Base-by-base conservation (phyloP, 768 basidiomycete genomes). In the Imleria badia region DNA sequence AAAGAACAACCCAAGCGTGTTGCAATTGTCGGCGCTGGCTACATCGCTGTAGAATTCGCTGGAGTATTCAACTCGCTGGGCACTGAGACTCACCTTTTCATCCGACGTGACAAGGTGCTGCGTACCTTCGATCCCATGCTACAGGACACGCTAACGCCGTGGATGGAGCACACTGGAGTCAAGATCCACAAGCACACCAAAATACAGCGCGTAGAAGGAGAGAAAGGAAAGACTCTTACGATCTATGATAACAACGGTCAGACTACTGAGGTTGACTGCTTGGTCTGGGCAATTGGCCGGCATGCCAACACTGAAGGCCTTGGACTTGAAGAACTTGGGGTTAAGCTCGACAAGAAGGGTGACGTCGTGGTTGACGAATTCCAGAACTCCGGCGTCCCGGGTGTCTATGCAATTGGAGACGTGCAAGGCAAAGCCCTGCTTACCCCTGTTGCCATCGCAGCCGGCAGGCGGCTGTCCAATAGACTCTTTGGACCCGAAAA, bases 391-490 rank as follows among this genome's bases (percentile, higher is more conserved):
- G 80, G 69, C 48, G 81, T 94, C 19, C 73, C 81, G 30, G 80
- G 83, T 42, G 78, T 98, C 61, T 86, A 79, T 41, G 84, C 94
- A 3, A 86, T 98, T 52, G 97, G 97, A 3, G 97, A 99, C 67
- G 92, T 94, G 20, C 84, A 84, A 60, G 97, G 97, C 57, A 95
- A 97, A 72, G 91, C 85, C 40, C 77, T 96, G 31, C 78, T 99
- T 55, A 99, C 97, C 5, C 97, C 97, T 15, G 97, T 99, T 11
- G 97, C 97, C 39, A 96, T 99, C 54, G 96, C 96, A 45, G 97
- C 97, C 15, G 97, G 94, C 20, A 78, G 97, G 55, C 76, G 94
- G 56, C 76, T 98, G 36, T 80, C 89, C 50, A 98, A 98, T 74
- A 78, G 97, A 55, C 74, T 98, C 43, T 99, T 93, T 65, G 97